Evolutionary conservation across 176 grass and related monocot species (phyloP).

Genomic region (Musa schizocarpa): DNA sequence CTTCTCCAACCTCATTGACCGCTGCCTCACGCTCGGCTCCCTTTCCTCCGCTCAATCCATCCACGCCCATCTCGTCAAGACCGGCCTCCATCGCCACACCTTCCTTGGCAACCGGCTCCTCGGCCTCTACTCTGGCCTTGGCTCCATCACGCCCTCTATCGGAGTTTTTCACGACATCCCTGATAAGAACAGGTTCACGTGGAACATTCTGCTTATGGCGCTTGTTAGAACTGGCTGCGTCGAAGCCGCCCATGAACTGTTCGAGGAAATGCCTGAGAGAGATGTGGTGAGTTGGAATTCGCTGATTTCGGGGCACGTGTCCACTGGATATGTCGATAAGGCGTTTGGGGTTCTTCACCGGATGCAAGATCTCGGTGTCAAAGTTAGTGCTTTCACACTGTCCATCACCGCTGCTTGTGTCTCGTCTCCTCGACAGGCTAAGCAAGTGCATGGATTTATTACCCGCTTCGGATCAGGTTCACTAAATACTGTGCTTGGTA

Average conservation of each 20-base stretch:
- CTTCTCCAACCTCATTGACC: conserved; percentile 31
- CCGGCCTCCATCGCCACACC: conserved; percentile 32
- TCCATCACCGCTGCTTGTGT: conserved; percentile 44
- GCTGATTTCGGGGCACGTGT: conserved; percentile 50
- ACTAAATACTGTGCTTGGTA: conserved; percentile 33
- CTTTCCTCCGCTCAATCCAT: conserved; percentile 25
- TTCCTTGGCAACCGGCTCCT: conserved; percentile 56
- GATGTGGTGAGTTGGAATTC: conserved; percentile 60
- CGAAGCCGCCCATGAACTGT: conserved; percentile 33
- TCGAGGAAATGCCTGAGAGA: conserved; percentile 50
- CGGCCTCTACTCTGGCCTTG: conserved; percentile 48
- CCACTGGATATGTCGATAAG: conserved; percentile 2
- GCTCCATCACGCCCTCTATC: conserved; percentile 21
- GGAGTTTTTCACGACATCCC: conserved; percentile 32
- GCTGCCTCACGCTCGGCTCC: conserved; percentile 29
- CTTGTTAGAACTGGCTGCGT: conserved; percentile 22
- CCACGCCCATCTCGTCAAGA: conserved; percentile 54
- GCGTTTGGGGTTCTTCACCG: conserved; percentile 21
- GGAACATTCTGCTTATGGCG: conserved; percentile 45
- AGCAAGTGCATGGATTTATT: conserved; percentile 45
- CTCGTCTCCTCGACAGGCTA: conserved; percentile 21
- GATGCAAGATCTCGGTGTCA: conserved; percentile 44
- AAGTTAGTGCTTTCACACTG: conserved; percentile 59
- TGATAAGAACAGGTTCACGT: conserved; percentile 38
- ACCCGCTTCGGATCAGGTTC: conserved; percentile 32